Base-by-base conservation (phyloP, 768 basidiomycete species). In the Leccinum boreale region DNA sequence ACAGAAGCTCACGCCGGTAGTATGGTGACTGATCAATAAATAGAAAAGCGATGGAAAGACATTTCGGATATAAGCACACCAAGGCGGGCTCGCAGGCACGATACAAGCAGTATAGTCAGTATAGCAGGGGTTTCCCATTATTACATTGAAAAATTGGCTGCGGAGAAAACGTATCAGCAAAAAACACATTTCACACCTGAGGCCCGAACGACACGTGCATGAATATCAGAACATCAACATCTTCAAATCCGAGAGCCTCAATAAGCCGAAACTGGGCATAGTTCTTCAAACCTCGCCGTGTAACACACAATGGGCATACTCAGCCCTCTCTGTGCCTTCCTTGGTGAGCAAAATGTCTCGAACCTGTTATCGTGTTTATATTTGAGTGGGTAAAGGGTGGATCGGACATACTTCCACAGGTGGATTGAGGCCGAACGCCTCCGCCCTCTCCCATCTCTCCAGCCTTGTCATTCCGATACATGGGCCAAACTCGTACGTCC, bases 401-500 rank as follows among this genome's bases (percentile, higher is more conserved):
- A 10, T 19, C 19, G 26, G 9, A 57, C 83, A 57, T 63, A 89
- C 93, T 79, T 93, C 90, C 15, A 67, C 60, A 3, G 93, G 94
- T 14, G 94, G 95, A 49, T 86, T 78, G 19, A 97, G 75, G 2
- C 92, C 92, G 47, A 95, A 77, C 10, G 80, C 79, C 26, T 85
- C 70, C 0, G 95, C 95, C 50, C 94, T 80, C 67, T 94, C 83
- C 92, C 94, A 98, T 39, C 95, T 79, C 60, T 94, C 85, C 14
- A 96, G 73, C 28, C 94, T 84, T n/a, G 85, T 82, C 54, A 92
- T 80, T 0, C 91, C 89, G 21, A 87, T 75, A 62, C 87, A 91
- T 3, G 91, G 92, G 0, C 92, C 92, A 66, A 85, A 94, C 62
- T 90, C 84, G 56, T 87, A 88, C 2, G 85, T 82, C 68, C 89